A percentile compares a stretch with the other conserved stretches of the same genome.
These are phyloP conservation scores for Linderniella brevidens DNA, from an alignment of 257 asterid genomes.

Conservation along the genomic window DNA sequence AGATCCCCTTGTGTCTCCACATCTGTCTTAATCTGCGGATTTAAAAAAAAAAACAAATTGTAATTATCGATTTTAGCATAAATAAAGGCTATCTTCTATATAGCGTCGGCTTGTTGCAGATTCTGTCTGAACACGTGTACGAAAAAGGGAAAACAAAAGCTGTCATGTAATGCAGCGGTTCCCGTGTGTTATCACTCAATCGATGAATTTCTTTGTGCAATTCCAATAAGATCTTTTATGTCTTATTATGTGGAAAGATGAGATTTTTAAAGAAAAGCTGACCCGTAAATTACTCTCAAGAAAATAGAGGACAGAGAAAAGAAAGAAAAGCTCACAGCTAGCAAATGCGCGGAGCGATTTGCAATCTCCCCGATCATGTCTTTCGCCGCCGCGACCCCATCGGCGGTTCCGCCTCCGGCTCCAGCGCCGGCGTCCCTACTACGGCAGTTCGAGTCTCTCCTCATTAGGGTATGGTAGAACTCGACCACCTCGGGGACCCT, in stretches of 20 bases:
- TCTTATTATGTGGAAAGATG: no score
- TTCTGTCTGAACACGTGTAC: no score
- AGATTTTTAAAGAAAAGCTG: no score
- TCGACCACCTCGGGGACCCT: slow-evolving; percentile 83
- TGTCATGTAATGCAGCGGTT: no score
- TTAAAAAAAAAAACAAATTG: slow-evolving; percentile 6
- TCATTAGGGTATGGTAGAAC: slow-evolving; percentile 71
- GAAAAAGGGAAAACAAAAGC: no score
- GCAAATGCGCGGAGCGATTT: slow-evolving; percentile 70
- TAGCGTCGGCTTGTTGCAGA: no score
- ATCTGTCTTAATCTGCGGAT: slow-evolving; percentile 61
- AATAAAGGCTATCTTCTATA: background rate
- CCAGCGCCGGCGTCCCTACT: slow-evolving; percentile 21
- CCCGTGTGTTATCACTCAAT: no score
- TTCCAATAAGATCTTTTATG: no score
- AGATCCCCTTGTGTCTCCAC: slow-evolving; percentile 68
- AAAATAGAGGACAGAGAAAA: no score
- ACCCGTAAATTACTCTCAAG: no score
- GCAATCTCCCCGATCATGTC: slow-evolving; percentile 95
- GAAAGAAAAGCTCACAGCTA: slow-evolving; percentile 34
- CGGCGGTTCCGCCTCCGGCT: slow-evolving; percentile 24
- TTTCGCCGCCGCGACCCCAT: slow-evolving; percentile 26
- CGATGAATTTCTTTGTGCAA: no score
- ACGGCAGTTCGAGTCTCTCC: slow-evolving; percentile 44
- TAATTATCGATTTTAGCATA: background rate